Evolutionary conservation across 1,139 yeast species (phyloP).

Genomic region (Pichia sp.): DNA sequence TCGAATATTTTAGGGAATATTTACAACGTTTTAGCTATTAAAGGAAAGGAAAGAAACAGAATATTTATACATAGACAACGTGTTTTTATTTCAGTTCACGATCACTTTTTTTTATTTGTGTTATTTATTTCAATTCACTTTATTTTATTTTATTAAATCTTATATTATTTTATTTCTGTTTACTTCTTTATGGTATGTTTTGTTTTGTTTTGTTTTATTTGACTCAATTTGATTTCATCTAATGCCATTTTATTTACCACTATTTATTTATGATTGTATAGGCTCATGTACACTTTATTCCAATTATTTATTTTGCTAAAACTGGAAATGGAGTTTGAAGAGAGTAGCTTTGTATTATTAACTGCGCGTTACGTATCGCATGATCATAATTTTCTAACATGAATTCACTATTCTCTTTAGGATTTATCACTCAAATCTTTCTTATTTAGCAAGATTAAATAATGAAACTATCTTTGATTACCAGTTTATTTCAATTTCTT

Average conservation of each 20-base stretch:
- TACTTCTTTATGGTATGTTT: too few species aligned
- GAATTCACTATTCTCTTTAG: neutral
- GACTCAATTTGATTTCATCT: neutral
- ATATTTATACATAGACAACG: neutral
- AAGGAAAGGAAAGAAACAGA: neutral
- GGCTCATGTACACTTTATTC: neutral
- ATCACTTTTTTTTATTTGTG: neutral
- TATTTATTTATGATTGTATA: neutral
- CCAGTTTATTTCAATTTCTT: neutral
- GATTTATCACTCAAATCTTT: neutral
- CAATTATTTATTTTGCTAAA: neutral
- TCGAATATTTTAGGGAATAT: constrained; percentile 73
- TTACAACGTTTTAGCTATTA: constrained; percentile 29
- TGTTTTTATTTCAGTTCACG: neutral
- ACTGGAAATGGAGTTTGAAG: neutral
- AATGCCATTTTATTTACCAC: neutral
- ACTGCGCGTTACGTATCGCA: neutral
- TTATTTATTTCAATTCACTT: too few species aligned
- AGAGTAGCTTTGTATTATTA: neutral
- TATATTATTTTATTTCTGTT: neutral
- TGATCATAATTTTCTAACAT: too few species aligned
- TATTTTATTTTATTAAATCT: neutral
- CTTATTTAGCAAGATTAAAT: neutral
- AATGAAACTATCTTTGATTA: neutral
- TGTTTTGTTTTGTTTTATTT: neutral